Evolutionary conservation across 148 eudicot species (phyloP), one percentile per base, ranked within the genome.

Genomic region (Nyssa sinensis): DNA sequence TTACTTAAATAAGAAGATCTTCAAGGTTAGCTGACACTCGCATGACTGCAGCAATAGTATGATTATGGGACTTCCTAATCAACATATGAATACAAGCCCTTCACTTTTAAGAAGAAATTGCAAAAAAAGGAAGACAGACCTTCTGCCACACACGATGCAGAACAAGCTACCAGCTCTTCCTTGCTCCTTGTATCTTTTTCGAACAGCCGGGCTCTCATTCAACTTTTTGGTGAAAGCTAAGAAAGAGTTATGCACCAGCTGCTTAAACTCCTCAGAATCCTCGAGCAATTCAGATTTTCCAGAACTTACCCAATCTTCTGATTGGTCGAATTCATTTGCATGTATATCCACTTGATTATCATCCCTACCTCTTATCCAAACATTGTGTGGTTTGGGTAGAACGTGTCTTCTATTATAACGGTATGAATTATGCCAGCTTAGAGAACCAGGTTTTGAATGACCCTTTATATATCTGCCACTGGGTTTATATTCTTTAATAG

Each of bases 91-190:
- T 17, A 55, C 24, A 55, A 17, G 59, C 21, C 1, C 51, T 55
- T 7, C 59, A 7, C 59, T 55, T 55, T 21, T 55, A 71, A 61
- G 29, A 67, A 29, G 35, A 74, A 67, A 66, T 17, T 24, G 23
- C 67, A 57, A 72, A 75, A 71, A 66, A 68, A n/a, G n/a, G 39
- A 76, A 60, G 66, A 83, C 86, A 77, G 71, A 84, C 87, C 85
- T 84, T 75, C 84, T 69, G 35, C 84, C 81, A 58, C 87, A 84
- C 16, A 84, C 87, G 37, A 84, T 67, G 85, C 87, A 84, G 81
- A 79, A 81, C 76, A 84, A 76, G 78, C 80, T 78, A 78, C 87
- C 87, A 51, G 85, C 84, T 60, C 76, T 73, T 34, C 87, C 87
- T 62, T 84, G 81, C 65, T 84, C 83, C 79, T 78, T 81, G 80